Base-by-base conservation (phyloP, 371 early-diverging fungal species). In the Mortierella sp. region DNA sequence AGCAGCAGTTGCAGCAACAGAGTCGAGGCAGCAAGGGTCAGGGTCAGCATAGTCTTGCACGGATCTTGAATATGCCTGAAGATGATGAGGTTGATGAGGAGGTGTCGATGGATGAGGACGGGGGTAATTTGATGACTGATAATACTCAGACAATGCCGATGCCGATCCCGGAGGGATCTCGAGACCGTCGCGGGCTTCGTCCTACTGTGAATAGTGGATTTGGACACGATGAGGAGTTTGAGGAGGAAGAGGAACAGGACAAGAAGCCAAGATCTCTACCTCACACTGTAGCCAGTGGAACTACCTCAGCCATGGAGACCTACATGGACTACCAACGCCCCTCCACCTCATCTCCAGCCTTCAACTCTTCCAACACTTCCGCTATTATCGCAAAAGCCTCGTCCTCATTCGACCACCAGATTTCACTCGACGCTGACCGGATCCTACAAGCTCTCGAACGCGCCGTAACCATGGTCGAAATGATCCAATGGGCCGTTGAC, bases 401-500 rank as follows among this genome's bases (percentile, higher is more conserved):
- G 5, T 9, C 61, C 26, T 37, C 54, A 34, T 53, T 57, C 40
- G 6, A 64, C 37, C 64, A 64, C 2, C 59, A 59, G 16, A 64
- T 69, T 2, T 73, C 78, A 10, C 67, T 19, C 24, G 79, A 82
- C 28, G 61, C 79, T 28, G 78, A 85, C 51, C 31, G 55, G 67
- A 64, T 75, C 53, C 26, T 82, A 19, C 74, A 64, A 24, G 73
- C 78, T n/a, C 48, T 80, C 24, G 80, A 78, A 48, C 81, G 83
- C 1, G 79, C 74, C 1, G 46, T 84, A 5, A 55, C 78, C 0
- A 80, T 87, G 75, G 71, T 87, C 0, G 88, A 87, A 24, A 75
- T 82, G 43, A 69, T 87, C 46, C 88, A 88, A 50, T 87, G 87
- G 78, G 87, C 85, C 0, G 85, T 88, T 34, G 88, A 88, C 72